phyloP scores from a whole-genome alignment of 1,139 yeast genomes.

The Nakaseomyces sp. region DNA sequence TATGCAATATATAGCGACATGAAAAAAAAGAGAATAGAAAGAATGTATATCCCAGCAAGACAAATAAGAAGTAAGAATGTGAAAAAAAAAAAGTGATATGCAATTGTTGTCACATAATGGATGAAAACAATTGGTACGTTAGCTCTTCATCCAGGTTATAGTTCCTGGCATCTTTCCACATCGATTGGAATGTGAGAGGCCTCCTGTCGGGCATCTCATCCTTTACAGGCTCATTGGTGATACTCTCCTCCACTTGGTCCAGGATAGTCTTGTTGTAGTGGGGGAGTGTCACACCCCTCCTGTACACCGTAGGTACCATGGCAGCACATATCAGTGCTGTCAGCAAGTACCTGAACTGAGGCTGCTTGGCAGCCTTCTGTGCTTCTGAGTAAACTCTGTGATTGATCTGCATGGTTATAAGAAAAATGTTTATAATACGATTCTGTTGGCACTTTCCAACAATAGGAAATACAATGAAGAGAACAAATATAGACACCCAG shows the following conservation, averaged over 20 bases:
- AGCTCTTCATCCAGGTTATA: slow-evolving; percentile 19
- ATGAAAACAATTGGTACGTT: slow-evolving; percentile 22
- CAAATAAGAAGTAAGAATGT: background rate
- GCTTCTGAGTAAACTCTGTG: slow-evolving; percentile 22
- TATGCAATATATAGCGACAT: background rate
- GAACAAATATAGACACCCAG: too few relatives aligned
- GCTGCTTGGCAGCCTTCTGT: slow-evolving; percentile 20
- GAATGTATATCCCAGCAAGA: background rate
- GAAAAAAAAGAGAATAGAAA: background rate
- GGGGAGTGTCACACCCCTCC: slow-evolving; percentile 13
- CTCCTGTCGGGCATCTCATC: background rate
- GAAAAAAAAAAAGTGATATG: background rate
- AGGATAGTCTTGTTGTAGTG: slow-evolving; percentile 6
- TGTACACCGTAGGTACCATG: slow-evolving; percentile 23
- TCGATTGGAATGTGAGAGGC: background rate
- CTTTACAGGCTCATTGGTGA: slow-evolving; percentile 6
- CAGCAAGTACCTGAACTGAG: slow-evolving; percentile 20
- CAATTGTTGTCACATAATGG: slow-evolving; percentile 17
- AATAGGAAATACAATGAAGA: too few relatives aligned
- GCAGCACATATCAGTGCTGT: slow-evolving; percentile 24
- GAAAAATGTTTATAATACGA: background rate
- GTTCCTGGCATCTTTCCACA: slow-evolving; percentile 6
- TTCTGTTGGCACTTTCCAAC: too few relatives aligned
- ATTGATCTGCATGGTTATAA: slow-evolving; percentile 19
- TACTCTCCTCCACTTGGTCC: slow-evolving; percentile 3